A percentile compares a stretch with the other conserved stretches of the same genome.
These are phyloP conservation scores for Solanum pimpinellifolium DNA, from an alignment of 257 asterid species.

Conservation along the genomic window DNA sequence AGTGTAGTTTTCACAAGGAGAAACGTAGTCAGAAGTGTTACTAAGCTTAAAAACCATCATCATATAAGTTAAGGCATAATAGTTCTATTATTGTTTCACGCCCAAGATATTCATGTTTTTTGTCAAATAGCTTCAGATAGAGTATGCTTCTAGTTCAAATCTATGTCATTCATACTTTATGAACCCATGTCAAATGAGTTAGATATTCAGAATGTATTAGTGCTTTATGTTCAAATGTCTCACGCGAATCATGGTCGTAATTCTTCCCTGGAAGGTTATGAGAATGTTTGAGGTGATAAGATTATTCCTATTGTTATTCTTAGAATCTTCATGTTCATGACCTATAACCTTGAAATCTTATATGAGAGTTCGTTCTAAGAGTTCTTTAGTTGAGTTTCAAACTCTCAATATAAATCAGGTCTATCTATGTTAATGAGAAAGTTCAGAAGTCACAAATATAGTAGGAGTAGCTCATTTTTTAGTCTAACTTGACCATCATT, in stretches of 20 bases:
- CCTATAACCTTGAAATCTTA: background rate
- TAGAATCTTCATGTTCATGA: background rate
- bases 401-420: background rate
- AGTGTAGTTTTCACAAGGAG: background rate
- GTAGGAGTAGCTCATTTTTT: background rate
- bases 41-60: background rate
- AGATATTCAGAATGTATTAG: no score
- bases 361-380: background rate
- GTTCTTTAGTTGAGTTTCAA: background rate
- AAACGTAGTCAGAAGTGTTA: background rate
- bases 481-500: background rate
- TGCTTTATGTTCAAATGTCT: no score
- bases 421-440: background rate
- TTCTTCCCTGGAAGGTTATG: background rate
- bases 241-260: background rate
- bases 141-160: background rate
- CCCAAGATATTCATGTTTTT: background rate
- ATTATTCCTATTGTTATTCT: background rate
- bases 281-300: background rate
- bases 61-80: background rate
- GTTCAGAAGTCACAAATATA: background rate
- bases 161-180: background rate
- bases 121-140: background rate
- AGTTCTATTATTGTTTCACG: background rate
- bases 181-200: background rate